Evolutionary conservation across 2,329 filamentous ascomycete species (phyloP).

Genomic region (Nothophaeocryptopus gaeumannii): DNA sequence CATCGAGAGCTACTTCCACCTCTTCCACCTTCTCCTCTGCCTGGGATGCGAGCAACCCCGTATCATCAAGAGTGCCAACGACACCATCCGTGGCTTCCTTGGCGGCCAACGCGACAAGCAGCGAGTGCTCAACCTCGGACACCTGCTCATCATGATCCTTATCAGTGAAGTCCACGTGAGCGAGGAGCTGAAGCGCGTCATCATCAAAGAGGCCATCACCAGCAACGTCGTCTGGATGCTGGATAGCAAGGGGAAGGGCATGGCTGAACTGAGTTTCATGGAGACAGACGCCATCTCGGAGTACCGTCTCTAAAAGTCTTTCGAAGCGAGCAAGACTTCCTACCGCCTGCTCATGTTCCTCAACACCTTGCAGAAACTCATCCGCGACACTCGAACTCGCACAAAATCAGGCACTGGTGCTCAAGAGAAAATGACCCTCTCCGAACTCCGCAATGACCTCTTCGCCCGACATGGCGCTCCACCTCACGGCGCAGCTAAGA

Average conservation of each 20-base stretch:
- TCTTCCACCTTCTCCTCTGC: constrained; percentile 26
- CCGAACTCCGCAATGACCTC: constrained; percentile 16
- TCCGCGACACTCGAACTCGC: constrained; percentile 5
- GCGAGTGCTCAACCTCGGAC: constrained; percentile 21
- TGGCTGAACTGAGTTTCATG: constrained; percentile 23
- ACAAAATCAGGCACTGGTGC: constrained; percentile 3
- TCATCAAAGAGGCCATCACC: constrained; percentile 26
- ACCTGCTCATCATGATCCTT: constrained; percentile 24
- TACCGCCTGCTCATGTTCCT: constrained; percentile 26
- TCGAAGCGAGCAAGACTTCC: constrained; percentile 21
- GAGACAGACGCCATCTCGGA: constrained; percentile 18
- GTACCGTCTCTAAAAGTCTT: constrained; percentile 23
- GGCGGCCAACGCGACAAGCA: constrained; percentile 20
- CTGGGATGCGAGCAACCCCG: constrained; percentile 18
- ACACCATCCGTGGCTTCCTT: constrained; percentile 16
- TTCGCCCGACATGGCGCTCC: constrained; percentile 24
- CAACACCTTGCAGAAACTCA: constrained; percentile 23
- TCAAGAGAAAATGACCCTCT: constrained; percentile 10
- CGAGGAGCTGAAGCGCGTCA: constrained; percentile 19
- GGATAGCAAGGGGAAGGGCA: constrained; percentile 15
- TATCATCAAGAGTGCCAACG: constrained; percentile 16
- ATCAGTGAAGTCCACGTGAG: constrained; percentile 16
- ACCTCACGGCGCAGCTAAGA: constrained; percentile 19
- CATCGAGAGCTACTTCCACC: constrained; percentile 26
- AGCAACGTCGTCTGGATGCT: constrained; percentile 29